phyloP scores from a whole-genome alignment of 2,329 filamentous ascomycete genomes.

The Aureobasidium lini region DNA sequence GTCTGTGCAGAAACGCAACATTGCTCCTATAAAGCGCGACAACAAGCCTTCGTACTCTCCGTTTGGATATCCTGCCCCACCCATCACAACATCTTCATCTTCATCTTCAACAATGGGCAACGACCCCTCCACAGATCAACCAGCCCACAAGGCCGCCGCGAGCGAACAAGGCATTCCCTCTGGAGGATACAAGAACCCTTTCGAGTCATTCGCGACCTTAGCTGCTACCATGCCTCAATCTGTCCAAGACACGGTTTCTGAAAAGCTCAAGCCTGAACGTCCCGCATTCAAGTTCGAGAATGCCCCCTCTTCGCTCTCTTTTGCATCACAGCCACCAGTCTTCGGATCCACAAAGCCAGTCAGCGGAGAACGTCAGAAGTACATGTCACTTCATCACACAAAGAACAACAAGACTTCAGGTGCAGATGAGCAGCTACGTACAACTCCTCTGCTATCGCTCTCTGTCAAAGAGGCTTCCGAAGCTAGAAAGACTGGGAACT shows the following conservation, averaged over 20 bases:
- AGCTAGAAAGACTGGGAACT: not conserved
- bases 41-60: too few species aligned
- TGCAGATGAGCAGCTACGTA: constrained; percentile 3
- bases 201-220: not conserved
- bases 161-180: not conserved
- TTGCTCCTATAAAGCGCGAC: too few species aligned
- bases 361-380: not conserved
- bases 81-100: too few species aligned
- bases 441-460: constrained; percentile 5
- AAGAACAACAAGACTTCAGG: not conserved
- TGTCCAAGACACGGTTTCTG: not conserved
- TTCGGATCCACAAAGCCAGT: not conserved
- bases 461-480: not conserved
- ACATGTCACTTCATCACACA: not conserved
- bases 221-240: not conserved
- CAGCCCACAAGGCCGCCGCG: not conserved
- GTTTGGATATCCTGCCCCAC: too few species aligned
- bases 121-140: not conserved
- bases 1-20: too few species aligned
- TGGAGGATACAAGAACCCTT: not conserved
- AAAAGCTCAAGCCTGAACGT: not conserved
- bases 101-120: not conserved
- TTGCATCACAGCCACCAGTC: not conserved
- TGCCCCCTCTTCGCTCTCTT: not conserved
- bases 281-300: not conserved